Evolutionary conservation across 2,329 filamentous ascomycete species (phyloP).

Genomic region (Phialophora expanda): DNA sequence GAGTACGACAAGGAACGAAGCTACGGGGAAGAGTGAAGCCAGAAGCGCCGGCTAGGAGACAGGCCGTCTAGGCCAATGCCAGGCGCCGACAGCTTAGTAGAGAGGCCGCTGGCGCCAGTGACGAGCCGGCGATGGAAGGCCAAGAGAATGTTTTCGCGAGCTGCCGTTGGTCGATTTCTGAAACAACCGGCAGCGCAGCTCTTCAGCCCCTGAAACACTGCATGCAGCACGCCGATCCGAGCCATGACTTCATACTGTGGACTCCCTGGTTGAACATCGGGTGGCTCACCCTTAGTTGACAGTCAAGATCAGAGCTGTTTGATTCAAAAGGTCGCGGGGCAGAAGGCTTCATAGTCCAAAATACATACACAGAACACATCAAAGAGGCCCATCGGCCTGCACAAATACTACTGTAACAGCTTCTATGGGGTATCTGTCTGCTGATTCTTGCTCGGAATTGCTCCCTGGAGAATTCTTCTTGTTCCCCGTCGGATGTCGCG

Average conservation of each 20-base stretch:
- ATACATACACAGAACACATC: constrained; percentile 3
- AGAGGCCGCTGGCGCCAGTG: not conserved
- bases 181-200: constrained; percentile 11
- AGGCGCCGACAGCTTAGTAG: not conserved
- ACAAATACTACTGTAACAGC: constrained; percentile 9
- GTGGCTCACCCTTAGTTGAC: too few relatives aligned
- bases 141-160: not conserved
- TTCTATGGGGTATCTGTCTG: constrained; percentile 6
- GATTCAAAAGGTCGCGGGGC: not conserved
- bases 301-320: not conserved
- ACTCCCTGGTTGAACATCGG: too few relatives aligned
- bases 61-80: not conserved
- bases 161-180: constrained; percentile 9
- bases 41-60: constrained; percentile 1
- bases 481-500: not conserved
- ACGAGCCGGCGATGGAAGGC: not conserved
- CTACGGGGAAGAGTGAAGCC: not conserved
- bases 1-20: too few relatives aligned
- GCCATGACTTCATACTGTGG: not conserved
- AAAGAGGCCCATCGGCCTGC: not conserved
- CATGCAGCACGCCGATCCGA: not conserved
- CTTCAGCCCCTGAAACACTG: constrained; percentile 6
- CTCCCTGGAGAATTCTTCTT: constrained; percentile 9
- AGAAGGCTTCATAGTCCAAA: not conserved
- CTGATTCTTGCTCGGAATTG: constrained; percentile 6